Conservation (phyloP, 805 yeast genomes). For the Teunomyces atbi region DNA sequence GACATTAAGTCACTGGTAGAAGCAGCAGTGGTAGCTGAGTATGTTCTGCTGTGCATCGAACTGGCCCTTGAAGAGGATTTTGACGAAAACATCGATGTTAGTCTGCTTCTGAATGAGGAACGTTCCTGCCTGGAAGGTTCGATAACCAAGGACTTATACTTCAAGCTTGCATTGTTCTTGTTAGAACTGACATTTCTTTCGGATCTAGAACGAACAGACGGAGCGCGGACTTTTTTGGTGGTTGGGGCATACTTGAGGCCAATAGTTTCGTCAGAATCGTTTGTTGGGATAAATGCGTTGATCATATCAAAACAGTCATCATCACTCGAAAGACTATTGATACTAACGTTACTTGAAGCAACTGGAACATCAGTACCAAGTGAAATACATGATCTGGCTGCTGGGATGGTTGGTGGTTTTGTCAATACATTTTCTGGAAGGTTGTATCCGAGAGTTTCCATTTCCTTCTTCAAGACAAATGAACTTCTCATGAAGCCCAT, state of each 20-base stretch:
- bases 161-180: slow-evolving; percentile 12
- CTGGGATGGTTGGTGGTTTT: slow-evolving; percentile 20
- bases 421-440: slow-evolving; percentile 29
- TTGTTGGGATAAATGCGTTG: slow-evolving; percentile 17
- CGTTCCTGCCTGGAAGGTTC: slow-evolving; percentile 12
- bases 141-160: slow-evolving; percentile 9
- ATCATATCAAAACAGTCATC: slow-evolving; percentile 25
- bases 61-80: slow-evolving; percentile 2
- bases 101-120: slow-evolving; percentile 15
- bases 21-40: background rate
- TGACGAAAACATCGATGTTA: slow-evolving; percentile 13
- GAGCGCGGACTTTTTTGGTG: slow-evolving; percentile 1
- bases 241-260: background rate
- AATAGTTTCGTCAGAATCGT: slow-evolving; percentile 2
- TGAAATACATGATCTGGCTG: slow-evolving; percentile 11
- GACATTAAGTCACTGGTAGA: slow-evolving; percentile 16
- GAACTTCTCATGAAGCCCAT: slow-evolving; percentile 45
- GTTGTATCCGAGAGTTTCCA: slow-evolving; percentile 32
- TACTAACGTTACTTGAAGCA: slow-evolving; percentile 7
- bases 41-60: background rate
- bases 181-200: slow-evolving; percentile 6
- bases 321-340: slow-evolving; percentile 8
- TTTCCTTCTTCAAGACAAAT: slow-evolving; percentile 41
- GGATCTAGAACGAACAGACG: slow-evolving; percentile 3
- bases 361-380: background rate